phyloP scores from a whole-genome alignment of 1,284 basidiomycete genomes.

The Farysia itapuensis region DNA sequence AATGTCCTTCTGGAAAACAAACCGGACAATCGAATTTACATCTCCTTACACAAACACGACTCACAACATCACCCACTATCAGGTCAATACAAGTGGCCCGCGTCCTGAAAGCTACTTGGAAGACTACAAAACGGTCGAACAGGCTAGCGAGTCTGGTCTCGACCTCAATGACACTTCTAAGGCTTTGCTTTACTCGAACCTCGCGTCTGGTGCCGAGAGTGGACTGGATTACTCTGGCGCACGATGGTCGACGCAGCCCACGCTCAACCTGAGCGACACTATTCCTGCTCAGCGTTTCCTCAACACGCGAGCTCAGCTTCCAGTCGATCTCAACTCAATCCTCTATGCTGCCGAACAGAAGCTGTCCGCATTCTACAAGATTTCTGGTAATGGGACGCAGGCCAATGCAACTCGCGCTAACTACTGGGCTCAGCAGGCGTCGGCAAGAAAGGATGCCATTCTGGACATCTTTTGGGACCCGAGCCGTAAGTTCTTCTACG shows the following conservation, averaged over 20 bases:
- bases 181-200: slow-evolving; percentile 77
- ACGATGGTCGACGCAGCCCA: slow-evolving; percentile 65
- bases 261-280: slow-evolving; percentile 62
- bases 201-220: slow-evolving; percentile 81
- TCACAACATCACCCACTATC: slow-evolving; percentile 71
- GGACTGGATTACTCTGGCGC: slow-evolving; percentile 63
- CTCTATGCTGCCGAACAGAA: slow-evolving; percentile 64
- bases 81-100: slow-evolving; percentile 74
- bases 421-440: slow-evolving; percentile 68
- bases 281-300: slow-evolving; percentile 70
- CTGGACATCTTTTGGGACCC: slow-evolving; percentile 85
- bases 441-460: slow-evolving; percentile 69
- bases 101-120: slow-evolving; percentile 72
- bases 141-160: slow-evolving; percentile 65
- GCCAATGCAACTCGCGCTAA: slow-evolving; percentile 57
- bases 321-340: slow-evolving; percentile 81
- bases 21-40: slow-evolving; percentile 73
- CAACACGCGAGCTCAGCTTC: slow-evolving; percentile 72
- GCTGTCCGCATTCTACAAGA: slow-evolving; percentile 63
- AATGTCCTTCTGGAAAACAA: slow-evolving; percentile 76
- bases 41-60: slow-evolving; percentile 73
- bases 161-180: slow-evolving; percentile 64
- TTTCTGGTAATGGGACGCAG: slow-evolving; percentile 63
- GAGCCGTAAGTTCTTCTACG: slow-evolving; percentile 80
- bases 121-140: slow-evolving; percentile 74